Percentiles rank a stretch among this genome's conserved stretches.
phyloP scores from a whole-genome alignment of 73 alveolate species.

The Paramecium tetraurelia region DNA sequence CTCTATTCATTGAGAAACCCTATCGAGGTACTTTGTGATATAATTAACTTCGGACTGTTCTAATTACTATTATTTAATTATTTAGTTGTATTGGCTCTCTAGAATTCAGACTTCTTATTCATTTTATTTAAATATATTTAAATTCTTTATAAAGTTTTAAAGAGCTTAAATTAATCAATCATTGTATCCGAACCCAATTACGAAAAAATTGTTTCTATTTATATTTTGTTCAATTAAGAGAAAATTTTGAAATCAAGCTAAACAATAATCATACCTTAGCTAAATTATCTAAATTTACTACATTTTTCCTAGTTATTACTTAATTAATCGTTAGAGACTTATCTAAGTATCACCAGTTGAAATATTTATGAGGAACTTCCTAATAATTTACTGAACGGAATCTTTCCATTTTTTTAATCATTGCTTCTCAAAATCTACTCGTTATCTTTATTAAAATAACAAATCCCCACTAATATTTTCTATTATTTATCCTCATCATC shows the following conservation, averaged over 20 bases:
- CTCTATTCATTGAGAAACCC: not conserved
- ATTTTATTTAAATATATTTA: not conserved
- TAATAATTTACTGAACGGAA: slow-evolving; percentile 48
- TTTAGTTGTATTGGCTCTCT: not conserved
- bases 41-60: not conserved
- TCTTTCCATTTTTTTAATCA: slow-evolving; percentile 2
- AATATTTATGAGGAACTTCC: slow-evolving; percentile 33
- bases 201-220: not conserved
- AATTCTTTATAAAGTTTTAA: not conserved
- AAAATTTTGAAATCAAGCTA: not conserved
- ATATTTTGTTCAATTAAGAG: not conserved
- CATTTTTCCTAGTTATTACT: slow-evolving; percentile 27
- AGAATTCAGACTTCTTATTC: not conserved
- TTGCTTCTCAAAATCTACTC: not conserved
- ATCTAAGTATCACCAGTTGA: not conserved
- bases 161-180: not conserved
- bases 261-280: not conserved
- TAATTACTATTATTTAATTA: not conserved
- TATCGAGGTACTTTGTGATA: not conserved
- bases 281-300: not conserved
- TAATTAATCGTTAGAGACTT: not conserved
- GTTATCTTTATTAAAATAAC: slow-evolving; percentile 49
- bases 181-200: not conserved
- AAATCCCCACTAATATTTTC: slow-evolving; percentile 1
- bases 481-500: not conserved